Evolutionary conservation across 306 rosid species (phyloP), one percentile per base, ranked within the genome.

Genomic region (Corylus avellana): DNA sequence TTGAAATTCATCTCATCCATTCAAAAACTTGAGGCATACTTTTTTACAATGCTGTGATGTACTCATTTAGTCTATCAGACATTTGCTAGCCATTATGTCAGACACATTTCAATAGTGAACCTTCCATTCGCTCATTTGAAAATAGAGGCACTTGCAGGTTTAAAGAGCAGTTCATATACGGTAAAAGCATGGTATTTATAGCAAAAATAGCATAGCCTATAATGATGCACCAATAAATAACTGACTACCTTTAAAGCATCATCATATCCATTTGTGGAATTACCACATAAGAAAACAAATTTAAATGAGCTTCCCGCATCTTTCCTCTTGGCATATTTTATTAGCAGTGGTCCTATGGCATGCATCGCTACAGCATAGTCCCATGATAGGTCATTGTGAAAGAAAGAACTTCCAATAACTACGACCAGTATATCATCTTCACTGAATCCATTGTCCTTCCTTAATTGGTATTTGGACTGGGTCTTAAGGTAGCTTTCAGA

Each of bases 361-460:
- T 90, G 98, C 97, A 93, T 93, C n/a, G 94, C 97, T 84, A 93
- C 96, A 56, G 97, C 93, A 91, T 90, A 90, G 84, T 91, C 98
- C 98, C 97, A 90, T 16, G 97, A 87, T 74, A 85, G 84, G 76
- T 91, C 87, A 85, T 87, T 85, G 70, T 85, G 89, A 87, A 89
- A 91, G 83, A 90, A 81, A 77, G 97, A 84, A 78, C 96, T 95
- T 78, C 99, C 98, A 75, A 93, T 87, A 73, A 95, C 90, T 74
- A 95, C 82, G 84, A 95, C 92, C 84, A 93, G 81, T 81, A 90
- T 73, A 85, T 95, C 99, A 79, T 82, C 82, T 83, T 81, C 83
- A 74, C 83, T 74, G 71, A 90, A 90, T 84, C 94, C 92, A 55
- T 82, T 83, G 64, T 61, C 76, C 80, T 89, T 85, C 82, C 93